Conservation (phyloP, 768 basidiomycete species). For the Mycena rosella region DNA sequence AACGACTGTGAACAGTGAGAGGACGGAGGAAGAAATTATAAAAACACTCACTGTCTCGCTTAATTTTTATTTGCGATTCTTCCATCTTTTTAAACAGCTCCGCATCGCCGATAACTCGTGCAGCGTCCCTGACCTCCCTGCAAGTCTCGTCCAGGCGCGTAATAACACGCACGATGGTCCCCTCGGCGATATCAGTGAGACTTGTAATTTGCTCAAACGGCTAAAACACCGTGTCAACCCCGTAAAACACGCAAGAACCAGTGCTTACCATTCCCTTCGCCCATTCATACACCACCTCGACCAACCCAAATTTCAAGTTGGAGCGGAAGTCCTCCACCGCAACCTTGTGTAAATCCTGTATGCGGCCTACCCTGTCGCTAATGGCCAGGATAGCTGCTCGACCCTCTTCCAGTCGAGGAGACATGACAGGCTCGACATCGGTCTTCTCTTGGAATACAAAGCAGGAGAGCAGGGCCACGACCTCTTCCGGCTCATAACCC, state of each 20-base stretch:
- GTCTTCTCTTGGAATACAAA: constrained; percentile 99
- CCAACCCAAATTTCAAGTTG: constrained; percentile 89
- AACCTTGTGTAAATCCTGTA: constrained; percentile 88
- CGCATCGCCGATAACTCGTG: constrained; percentile 96
- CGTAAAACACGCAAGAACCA: background rate
- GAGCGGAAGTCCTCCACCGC: constrained; percentile 82
- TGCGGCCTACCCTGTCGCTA: constrained; percentile 79
- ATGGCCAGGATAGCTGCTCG: constrained; percentile 83
- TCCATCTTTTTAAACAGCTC: constrained; percentile 99
- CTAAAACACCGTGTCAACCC: constrained; percentile 54
- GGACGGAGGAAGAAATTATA: background rate
- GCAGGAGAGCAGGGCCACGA: constrained; percentile 94
- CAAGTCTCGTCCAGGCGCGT: constrained; percentile 97
- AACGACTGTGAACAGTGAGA: constrained; percentile 23
- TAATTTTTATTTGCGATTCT: constrained; percentile 92
- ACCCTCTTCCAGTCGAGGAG: constrained; percentile 84
- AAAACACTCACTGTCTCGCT: constrained; percentile 88
- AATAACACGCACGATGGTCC: constrained; percentile 96
- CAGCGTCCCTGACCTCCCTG: constrained; percentile 96
- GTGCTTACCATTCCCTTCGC: constrained; percentile 95
- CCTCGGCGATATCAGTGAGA: constrained; percentile 95
- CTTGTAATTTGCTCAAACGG: constrained; percentile 95
- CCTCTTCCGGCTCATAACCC: constrained; percentile 93
- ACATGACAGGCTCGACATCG: constrained; percentile 86
- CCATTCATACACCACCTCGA: constrained; percentile 99